Evolutionary conservation across 257 asterid species (phyloP), one percentile per base, ranked within the genome.

Genomic region (Forsythia suspensa): DNA sequence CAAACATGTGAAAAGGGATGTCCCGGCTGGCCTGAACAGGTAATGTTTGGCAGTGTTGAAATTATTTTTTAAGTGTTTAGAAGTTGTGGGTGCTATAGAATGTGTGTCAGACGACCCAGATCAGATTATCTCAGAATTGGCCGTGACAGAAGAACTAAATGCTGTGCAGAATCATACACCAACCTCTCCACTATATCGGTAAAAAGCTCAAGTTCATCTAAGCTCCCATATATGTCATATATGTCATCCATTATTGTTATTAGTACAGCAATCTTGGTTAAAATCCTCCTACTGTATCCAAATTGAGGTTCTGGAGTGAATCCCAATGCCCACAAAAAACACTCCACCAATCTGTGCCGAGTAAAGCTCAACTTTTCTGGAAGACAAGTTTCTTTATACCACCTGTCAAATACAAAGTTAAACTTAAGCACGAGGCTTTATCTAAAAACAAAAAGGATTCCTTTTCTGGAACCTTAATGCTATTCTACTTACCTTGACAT

Each of bases 281-380:
- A 41, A 67, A 76, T 11, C 42, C 43, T 77, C 70, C 86, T 61
- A 55, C 76, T 76, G 57, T 36, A 73, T 59, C 63, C 37, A 0
- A 44, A 73, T 46, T 20, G 70, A 46, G 86, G 86, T n/a, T 82
- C 83, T 24, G 66, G 67, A 18, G 78, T 73, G 80, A 79, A 69
- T 16, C 83, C 89, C 1, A 86, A 40, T 0, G 83, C 24, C 87
- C 89, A 86, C 3, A 81, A 24, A 73, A 76, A 86, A 42, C 85
- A 72, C 57, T 83, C 87, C 80, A 86, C 86, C 72, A 84, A 55
- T 52, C 87, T 71, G 43, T 84, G 80, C 80, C 89, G 81, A 2
- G 73, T 81, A 55, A 83, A 86, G 29, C 52, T 69, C 83, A 77
- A 11, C 55, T 77, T 81, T 12, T 81, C 79, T 8, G 76, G 70